Base-by-base conservation (phyloP, 495 filamentous ascomycete species). In the Penicillium malachiteum region DNA sequence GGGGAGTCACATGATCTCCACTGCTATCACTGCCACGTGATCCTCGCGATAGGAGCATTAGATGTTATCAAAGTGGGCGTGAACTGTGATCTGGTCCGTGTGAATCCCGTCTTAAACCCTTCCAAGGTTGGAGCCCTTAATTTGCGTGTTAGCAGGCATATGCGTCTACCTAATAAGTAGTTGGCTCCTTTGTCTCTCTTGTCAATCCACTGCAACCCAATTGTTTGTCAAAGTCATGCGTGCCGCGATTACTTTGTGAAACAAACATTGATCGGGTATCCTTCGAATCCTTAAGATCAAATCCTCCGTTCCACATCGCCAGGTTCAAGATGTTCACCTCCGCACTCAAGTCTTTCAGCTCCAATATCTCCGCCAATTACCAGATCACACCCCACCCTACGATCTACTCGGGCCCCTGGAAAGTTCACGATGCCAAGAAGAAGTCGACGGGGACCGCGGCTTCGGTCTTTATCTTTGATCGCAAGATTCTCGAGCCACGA, bases 391-490 rank as follows among this genome's bases (percentile, higher is more conserved):
- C 85, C 16, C 79, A 81, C 49, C 81, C 88, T 17, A 82, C 81
- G 10, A 82, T 90, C 16, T 82, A 82, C 33, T 88, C 92, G 18
- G 94, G 94, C 17, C 90, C 92, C 21, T 98, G 94, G 94, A 96
- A 91, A 76, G 92, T 98, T 70, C 91, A 91, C 77, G 90, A 95
- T 75, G 95, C 89, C 42, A 97, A 95, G 79, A 96, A 96, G 71
- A 97, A 96, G 70, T 88, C 87, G 11, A 94, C 91, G 0, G 87
- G 85, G 34, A 96, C 93, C 59, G 71, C 87, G 12, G 92, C 87
- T 17, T 97, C 94, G 9, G 85, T 97, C 55, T 98, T 97, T 65
- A 86, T 96, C 57, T 97, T 98, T 69, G 95, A 97, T 48, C 85
- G 82, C 61, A 96, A 96, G 69, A 80, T 81, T 0, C 76, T 98